Evolutionary conservation across 495 filamentous ascomycete genomes (phyloP).

Genomic region (Neurospora tetrasperma): DNA sequence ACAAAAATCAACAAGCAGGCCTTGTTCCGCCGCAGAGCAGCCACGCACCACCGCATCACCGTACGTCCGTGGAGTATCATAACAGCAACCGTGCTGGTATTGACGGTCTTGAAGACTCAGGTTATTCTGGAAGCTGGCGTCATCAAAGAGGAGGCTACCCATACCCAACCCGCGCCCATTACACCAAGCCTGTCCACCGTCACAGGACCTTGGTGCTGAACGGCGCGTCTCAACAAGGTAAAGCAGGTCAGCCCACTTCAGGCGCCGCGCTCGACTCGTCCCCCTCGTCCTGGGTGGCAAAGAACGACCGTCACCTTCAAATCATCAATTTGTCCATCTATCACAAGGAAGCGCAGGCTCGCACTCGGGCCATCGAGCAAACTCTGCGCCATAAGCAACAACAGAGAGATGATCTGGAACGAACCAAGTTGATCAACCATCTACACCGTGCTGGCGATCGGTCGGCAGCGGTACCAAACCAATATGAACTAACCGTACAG

Average conservation of each 20-base stretch:
- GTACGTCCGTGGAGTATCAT: conserved; percentile 12
- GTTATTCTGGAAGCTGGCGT: conserved; percentile 21
- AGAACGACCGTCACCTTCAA: conserved; percentile 76
- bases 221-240: conserved; percentile 18
- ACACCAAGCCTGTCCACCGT: conserved; percentile 44
- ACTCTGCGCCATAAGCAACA: conserved; percentile 51
- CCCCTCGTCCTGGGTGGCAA: conserved; percentile 59
- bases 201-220: conserved; percentile 70
- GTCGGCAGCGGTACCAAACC: conserved; percentile 5
- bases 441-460: conserved; percentile 23
- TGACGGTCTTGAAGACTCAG: conserved; percentile 18
- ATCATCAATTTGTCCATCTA: conserved; percentile 79
- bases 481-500: conserved; percentile 62
- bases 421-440: conserved; percentile 42
- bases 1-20: conserved; percentile 53
- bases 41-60: conserved; percentile 8
- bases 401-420: conserved; percentile 54
- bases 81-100: conserved; percentile 1
- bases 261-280: conserved; percentile 27
- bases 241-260: conserved; percentile 16
- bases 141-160: conserved; percentile 16
- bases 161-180: conserved; percentile 35
- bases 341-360: conserved; percentile 61
- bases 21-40: conserved; percentile 7
- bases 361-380: conserved; percentile 64